These are phyloP conservation scores for Cornus suecica DNA, from an alignment of 148 eudicot species.

Conservation along the genomic window DNA sequence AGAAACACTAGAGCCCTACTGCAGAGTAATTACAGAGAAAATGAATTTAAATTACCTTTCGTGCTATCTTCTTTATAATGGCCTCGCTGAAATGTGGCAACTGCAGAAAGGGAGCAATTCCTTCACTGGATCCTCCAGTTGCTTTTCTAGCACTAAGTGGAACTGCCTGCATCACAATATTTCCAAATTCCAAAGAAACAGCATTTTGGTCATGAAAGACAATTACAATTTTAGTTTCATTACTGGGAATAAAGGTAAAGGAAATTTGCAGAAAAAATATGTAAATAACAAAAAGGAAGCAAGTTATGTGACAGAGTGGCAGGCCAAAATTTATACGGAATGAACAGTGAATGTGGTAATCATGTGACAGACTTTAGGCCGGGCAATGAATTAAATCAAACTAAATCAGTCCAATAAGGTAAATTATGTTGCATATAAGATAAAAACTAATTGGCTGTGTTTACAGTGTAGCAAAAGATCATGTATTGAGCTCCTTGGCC, in stretches of 20 bases:
- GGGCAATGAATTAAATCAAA: not conserved
- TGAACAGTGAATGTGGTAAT: not conserved
- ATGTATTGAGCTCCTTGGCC: not conserved
- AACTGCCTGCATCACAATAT: constrained; percentile 36
- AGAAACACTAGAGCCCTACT: not conserved
- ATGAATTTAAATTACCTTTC: constrained; percentile 34
- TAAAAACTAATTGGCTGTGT: not conserved
- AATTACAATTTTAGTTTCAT: not conserved
- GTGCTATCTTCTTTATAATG: constrained; percentile 44
- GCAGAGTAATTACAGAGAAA: not conserved
- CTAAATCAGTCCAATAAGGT: not conserved
- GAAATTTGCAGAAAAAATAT: not conserved
- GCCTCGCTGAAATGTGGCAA: constrained; percentile 56
- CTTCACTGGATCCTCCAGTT: constrained; percentile 42
- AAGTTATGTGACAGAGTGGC: not conserved
- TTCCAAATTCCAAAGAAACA: not conserved
- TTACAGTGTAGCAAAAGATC: not conserved
- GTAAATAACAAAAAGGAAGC: not conserved
- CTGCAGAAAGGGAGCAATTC: constrained; percentile 60
- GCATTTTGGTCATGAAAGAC: not conserved
- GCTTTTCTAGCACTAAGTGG: constrained; percentile 56
- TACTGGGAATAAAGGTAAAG: not conserved
- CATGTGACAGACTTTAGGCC: not conserved
- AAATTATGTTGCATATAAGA: not conserved
- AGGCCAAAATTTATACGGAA: not conserved